These are phyloP conservation scores for Wickerhamomyces pijperi DNA, from an alignment of 805 yeast genomes.

Conservation along the genomic window DNA sequence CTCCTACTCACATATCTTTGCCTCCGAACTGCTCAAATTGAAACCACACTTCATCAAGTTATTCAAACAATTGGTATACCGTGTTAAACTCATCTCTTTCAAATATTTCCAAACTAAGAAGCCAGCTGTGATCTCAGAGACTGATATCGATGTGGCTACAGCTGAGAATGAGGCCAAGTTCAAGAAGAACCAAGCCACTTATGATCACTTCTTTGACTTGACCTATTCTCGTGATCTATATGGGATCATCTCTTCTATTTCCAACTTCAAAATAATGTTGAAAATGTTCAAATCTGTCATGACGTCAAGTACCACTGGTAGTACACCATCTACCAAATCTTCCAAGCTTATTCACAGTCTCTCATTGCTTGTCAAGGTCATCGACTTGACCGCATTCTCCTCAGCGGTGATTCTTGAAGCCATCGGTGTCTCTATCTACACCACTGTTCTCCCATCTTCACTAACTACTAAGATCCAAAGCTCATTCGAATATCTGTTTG, in stretches of 20 bases:
- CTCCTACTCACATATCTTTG: neutral
- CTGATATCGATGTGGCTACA: neutral
- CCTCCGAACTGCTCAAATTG: neutral
- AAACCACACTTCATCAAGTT: neutral
- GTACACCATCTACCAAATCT: neutral
- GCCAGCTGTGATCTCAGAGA: neutral
- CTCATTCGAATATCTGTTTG: neutral
- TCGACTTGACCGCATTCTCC: no score
- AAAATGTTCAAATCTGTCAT: neutral
- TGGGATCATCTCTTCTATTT: slow-evolving; percentile 45
- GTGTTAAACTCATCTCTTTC: neutral
- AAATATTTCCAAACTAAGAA: neutral
- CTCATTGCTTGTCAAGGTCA: no score
- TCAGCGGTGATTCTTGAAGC: no score
- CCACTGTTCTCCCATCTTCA: neutral
- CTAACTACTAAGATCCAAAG: neutral
- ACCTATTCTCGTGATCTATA: slow-evolving; percentile 26
- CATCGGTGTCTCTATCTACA: no score
- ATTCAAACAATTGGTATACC: neutral
- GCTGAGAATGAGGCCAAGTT: neutral
- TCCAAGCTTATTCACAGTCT: no score
- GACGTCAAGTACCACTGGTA: neutral
- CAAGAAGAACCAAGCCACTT: neutral
- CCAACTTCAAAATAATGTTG: slow-evolving; percentile 31
- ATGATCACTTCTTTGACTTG: neutral